A percentile compares a stretch with the other conserved stretches of the same genome.
These are phyloP conservation scores for Fusarium heterosporum DNA, from an alignment of 2,329 filamentous ascomycete species.

Conservation along the genomic window DNA sequence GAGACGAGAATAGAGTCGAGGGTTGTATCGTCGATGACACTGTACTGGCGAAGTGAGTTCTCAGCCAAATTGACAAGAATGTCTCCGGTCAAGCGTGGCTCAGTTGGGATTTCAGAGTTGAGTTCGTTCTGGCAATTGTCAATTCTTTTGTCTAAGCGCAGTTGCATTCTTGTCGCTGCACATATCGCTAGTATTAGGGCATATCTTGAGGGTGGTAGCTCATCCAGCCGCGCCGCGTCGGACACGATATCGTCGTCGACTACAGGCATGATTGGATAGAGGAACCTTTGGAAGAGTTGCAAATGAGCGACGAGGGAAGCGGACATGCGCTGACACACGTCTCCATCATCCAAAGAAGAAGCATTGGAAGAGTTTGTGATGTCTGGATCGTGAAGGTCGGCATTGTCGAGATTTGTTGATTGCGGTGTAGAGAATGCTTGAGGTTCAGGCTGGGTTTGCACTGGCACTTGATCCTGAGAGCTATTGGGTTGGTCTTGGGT, in stretches of 20 bases:
- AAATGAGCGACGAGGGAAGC: constrained; percentile 45
- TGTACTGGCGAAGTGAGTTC: constrained; percentile 45
- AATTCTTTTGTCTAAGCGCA: constrained; percentile 41
- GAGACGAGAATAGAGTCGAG: constrained; percentile 48
- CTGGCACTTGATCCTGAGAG: not conserved
- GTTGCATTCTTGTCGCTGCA: constrained; percentile 49
- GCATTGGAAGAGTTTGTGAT: not conserved
- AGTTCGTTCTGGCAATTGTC: constrained; percentile 23
- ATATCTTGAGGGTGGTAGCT: constrained; percentile 46
- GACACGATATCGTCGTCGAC: constrained; percentile 46
- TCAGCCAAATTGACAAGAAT: constrained; percentile 46
- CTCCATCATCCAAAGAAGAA: not conserved
- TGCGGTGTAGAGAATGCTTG: not conserved
- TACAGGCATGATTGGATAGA: constrained; percentile 51
- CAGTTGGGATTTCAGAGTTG: constrained; percentile 33
- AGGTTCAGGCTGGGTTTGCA: not conserved
- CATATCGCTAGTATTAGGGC: constrained; percentile 48
- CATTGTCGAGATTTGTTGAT: not conserved
- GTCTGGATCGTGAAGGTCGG: not conserved
- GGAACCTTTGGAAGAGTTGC: constrained; percentile 47
- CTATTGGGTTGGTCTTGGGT: constrained; percentile 2
- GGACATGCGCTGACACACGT: constrained; percentile 39
- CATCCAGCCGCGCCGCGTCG: constrained; percentile 43
- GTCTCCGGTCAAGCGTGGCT: constrained; percentile 44
- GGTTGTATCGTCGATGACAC: constrained; percentile 45